These are phyloP conservation scores for Haematococcus sp. DNA, from an alignment of 139 green algal species.

Conservation along the genomic window DNA sequence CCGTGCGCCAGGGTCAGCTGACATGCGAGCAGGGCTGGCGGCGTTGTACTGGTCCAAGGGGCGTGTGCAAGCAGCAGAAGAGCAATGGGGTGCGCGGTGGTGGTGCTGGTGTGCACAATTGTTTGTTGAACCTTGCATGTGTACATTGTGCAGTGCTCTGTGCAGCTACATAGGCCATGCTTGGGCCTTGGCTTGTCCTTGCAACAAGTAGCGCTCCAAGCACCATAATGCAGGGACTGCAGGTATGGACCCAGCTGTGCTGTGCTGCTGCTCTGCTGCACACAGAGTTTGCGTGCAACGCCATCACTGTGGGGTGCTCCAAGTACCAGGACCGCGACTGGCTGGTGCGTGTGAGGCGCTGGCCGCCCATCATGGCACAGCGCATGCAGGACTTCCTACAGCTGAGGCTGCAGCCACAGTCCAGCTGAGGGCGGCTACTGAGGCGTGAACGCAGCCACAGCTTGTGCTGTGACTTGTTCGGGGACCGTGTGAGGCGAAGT, in stretches of 20 bases:
- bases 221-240: too few species aligned
- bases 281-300: slow-evolving; percentile 57
- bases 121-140: not conserved
- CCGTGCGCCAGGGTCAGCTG: slow-evolving; percentile 69
- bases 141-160: too few species aligned
- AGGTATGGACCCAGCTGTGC: too few species aligned
- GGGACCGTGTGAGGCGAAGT: too few species aligned
- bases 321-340: slow-evolving; percentile 79
- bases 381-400: slow-evolving; percentile 38
- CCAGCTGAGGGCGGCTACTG: too few species aligned
- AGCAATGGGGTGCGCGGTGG: slow-evolving; percentile 47
- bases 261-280: not conserved
- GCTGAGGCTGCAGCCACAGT: not conserved
- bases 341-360: slow-evolving; percentile 68
- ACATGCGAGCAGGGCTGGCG: slow-evolving; percentile 80
- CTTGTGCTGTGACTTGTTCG: too few species aligned
- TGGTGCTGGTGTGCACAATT: not conserved
- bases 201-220: too few species aligned
- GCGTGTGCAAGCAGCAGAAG: slow-evolving; percentile 52
- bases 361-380: slow-evolving; percentile 70
- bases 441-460: too few species aligned
- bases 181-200: too few species aligned
- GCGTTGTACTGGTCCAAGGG: slow-evolving; percentile 74
- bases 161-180: too few species aligned
- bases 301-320: slow-evolving; percentile 58